Conservation (phyloP, 1,139 yeast species). For the Scheffersomyces stambukii region DNA sequence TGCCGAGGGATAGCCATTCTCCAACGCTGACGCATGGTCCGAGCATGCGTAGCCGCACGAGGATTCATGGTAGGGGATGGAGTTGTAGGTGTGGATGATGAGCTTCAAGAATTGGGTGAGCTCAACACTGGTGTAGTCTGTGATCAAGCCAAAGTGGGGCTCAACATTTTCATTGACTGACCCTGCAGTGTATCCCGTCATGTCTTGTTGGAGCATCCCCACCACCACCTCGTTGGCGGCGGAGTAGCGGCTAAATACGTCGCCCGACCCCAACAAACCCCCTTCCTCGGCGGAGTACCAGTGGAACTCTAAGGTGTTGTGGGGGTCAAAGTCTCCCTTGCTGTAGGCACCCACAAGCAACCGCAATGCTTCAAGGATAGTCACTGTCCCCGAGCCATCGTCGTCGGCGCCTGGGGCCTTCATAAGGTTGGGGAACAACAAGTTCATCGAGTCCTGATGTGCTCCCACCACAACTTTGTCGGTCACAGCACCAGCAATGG, state of each 20-base stretch:
- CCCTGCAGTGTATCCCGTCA: conserved; percentile 80
- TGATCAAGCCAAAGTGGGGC: conserved; percentile 76
- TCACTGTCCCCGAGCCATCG: conserved; percentile 85
- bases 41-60: conserved; percentile 90
- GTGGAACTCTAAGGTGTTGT: conserved; percentile 83
- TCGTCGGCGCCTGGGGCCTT: conserved; percentile 97
- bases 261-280: conserved; percentile 84
- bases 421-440: conserved; percentile 63
- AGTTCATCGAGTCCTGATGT: conserved; percentile 83
- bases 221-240: conserved; percentile 49
- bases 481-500: conserved; percentile 34
- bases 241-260: conserved; percentile 60
- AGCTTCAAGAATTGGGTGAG: conserved; percentile 63
- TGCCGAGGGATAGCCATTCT: conserved; percentile 78
- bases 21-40: conserved; percentile 84
- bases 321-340: conserved; percentile 45
- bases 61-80: conserved; percentile 69
- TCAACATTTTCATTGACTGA: conserved; percentile 51
- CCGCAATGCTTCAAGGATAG: conserved; percentile 72
- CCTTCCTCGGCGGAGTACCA: conserved; percentile 96
- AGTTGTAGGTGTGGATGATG: conserved; percentile 57
- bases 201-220: conserved; percentile 91
- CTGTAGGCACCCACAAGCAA: conserved; percentile 41
- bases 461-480: conserved; percentile 73
- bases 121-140: conserved; percentile 61